Conservation (phyloP, 1,284 basidiomycete genomes). For the Gomphus sp. region DNA sequence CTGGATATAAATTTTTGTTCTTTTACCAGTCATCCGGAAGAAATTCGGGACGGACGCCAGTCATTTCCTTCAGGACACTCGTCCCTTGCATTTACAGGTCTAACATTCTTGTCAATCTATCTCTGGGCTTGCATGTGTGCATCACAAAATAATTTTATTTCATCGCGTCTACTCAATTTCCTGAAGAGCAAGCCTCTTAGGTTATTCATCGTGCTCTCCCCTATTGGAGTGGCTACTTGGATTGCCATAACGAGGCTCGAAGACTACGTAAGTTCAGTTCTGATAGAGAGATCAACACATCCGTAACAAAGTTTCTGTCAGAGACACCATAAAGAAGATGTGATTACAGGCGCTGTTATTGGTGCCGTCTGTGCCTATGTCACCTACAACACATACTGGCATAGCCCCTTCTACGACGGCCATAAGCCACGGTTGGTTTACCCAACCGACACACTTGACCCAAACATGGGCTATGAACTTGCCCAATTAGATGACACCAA, state of each 20-base stretch:
- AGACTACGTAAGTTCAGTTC: conserved; percentile 45
- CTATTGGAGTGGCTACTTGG: conserved; percentile 48
- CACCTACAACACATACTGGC: conserved; percentile 55
- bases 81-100: conserved; percentile 54
- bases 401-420: conserved; percentile 39
- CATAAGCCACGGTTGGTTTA: conserved; percentile 6
- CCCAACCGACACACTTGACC: neutral
- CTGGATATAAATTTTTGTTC: neutral
- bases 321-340: conserved; percentile 62
- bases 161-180: conserved; percentile 26
- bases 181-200: conserved; percentile 40
- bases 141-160: conserved; percentile 38
- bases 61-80: conserved; percentile 67
- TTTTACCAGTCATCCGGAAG: neutral
- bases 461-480: neutral
- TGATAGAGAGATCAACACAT: neutral
- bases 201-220: conserved; percentile 39
- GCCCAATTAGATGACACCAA: neutral
- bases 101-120: conserved; percentile 55
- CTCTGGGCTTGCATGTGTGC: conserved; percentile 55
- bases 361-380: conserved; percentile 40
- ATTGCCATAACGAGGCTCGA: conserved; percentile 55
- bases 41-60: conserved; percentile 33
- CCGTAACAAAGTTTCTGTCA: conserved; percentile 17
- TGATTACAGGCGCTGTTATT: conserved; percentile 50